A percentile compares a stretch with the other conserved stretches of the same genome.
phyloP scores from a whole-genome alignment of 768 basidiomycete species.

The Amanita fuliginea region DNA sequence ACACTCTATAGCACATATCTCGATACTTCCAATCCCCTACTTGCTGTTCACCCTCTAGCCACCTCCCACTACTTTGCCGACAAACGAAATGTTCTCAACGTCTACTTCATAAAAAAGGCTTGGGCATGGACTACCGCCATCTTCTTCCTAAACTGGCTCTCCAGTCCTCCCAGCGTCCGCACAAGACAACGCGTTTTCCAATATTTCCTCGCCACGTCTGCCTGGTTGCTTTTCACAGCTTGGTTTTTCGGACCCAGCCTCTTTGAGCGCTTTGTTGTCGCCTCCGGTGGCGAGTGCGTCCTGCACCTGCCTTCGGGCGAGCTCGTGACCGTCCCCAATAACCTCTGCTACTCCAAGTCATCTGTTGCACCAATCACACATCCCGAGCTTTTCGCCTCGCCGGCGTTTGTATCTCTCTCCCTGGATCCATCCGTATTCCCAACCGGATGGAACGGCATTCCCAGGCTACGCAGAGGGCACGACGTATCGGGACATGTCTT shows the following conservation, averaged over 20 bases:
- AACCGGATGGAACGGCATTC: constrained; percentile 34
- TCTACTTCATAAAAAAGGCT: constrained; percentile 78
- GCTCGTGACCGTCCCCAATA: constrained; percentile 38
- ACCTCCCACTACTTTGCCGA: constrained; percentile 62
- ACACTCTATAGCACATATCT: constrained; percentile 58
- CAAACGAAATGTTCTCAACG: constrained; percentile 75
- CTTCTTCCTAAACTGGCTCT: constrained; percentile 49
- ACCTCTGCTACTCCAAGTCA: constrained; percentile 43
- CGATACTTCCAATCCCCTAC: constrained; percentile 72
- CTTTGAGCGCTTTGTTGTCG: constrained; percentile 49
- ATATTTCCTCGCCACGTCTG: constrained; percentile 46
- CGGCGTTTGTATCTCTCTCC: constrained; percentile 16
- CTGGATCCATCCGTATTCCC: constrained; percentile 18
- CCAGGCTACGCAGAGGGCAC: constrained; percentile 70
- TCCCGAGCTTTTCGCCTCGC: constrained; percentile 45
- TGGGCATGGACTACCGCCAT: constrained; percentile 84
- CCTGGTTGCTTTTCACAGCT: constrained; percentile 66
- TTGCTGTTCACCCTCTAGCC: constrained; percentile 61
- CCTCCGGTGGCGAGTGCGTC: constrained; percentile 73
- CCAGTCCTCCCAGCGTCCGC: constrained; percentile 37
- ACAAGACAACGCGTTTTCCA: constrained; percentile 32
- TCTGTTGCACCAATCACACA: constrained; percentile 50
- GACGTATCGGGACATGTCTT: constrained; percentile 94
- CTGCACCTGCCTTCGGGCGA: constrained; percentile 47
- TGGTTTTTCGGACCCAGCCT: constrained; percentile 89